Evolutionary conservation across 192 early-diverging fungal genomes (phyloP), one percentile per base, ranked within the genome.

Genomic region (Coemansia sp.): DNA sequence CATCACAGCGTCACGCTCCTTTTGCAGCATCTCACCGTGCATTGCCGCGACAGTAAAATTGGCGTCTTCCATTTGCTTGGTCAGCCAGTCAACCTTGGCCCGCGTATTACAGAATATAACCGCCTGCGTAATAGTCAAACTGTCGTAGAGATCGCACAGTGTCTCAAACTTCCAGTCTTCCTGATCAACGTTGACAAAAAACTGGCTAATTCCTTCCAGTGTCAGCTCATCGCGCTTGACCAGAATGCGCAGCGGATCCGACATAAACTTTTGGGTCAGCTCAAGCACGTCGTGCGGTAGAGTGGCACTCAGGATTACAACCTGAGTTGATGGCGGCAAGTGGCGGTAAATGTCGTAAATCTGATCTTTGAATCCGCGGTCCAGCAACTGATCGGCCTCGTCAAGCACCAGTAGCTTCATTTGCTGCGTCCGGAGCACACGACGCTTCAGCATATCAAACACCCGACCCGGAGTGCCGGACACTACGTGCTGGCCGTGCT

Each of bases 131-230:
- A 97, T 93, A 4, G 95, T 98, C 37, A 97, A 70, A 11, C 92
- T 95, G 67, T 98, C 96, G 81, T 98, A 98, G 8, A 98, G 79
- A 74, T 98, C 93, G 79, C 96, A 96, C 12, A 98, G 81, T 8
- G 96, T 98, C 64, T 98, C 96, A 58, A 97, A 94, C 69, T 98
- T 98, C 96, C 96, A 98, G 64, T 97, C 95, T 62, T 98, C 96
- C 67, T 87, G 86, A 61, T 98, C 96, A 18, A 98, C 96, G 44
- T 94, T 90, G 20, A 98, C 92, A 81, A 94, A 97, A 80, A 99
- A 99, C 73, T 99, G 97, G 73, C 95, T 96, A 79, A 99, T 99
- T 20, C 95, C 97, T 82, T 99, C 95, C 37, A 99, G 75, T 36
- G 97, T 97, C 77, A 98, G 83, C 78, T 98, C 96, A 73, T 99